Evolutionary conservation across 2,329 filamentous ascomycete genomes (phyloP).

Genomic region (Zopfia rhizophila): DNA sequence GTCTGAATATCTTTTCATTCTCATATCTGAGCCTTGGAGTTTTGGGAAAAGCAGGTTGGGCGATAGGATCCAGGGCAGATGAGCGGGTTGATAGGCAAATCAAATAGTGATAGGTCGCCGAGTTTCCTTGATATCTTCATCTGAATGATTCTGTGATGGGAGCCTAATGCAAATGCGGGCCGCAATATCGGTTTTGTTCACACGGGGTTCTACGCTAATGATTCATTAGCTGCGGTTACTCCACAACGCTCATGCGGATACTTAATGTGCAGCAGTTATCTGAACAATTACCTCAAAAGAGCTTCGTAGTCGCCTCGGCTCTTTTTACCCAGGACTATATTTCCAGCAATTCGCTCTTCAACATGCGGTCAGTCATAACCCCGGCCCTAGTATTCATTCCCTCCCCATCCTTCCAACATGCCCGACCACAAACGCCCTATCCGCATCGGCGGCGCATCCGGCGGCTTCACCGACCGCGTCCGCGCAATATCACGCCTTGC

Average conservation of each 20-base stretch:
- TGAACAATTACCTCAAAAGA: no score
- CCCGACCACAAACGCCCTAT: conserved; percentile 16
- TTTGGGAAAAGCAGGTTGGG: conserved; percentile 16
- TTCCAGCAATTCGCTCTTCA: no score
- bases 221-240: conserved; percentile 19
- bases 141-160: background rate
- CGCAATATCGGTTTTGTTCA: background rate
- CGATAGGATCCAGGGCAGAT: no score
- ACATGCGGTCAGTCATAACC: no score
- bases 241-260: conserved; percentile 5
- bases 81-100: no score
- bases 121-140: background rate
- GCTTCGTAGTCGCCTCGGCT: no score
- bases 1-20: conserved; percentile 7
- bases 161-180: background rate
- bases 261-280: conserved; percentile 12
- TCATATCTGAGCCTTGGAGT: conserved; percentile 12
- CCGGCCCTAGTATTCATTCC: no score
- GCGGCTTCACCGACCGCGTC: conserved; percentile 25
- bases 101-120: no score
- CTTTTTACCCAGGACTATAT: no score
- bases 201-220: conserved; percentile 16
- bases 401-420: no score
- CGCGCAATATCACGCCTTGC: conserved; percentile 19
- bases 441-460: conserved; percentile 20